Base-by-base conservation (phyloP, 768 basidiomycete species). In the Holtermanniella nyarrowii region DNA sequence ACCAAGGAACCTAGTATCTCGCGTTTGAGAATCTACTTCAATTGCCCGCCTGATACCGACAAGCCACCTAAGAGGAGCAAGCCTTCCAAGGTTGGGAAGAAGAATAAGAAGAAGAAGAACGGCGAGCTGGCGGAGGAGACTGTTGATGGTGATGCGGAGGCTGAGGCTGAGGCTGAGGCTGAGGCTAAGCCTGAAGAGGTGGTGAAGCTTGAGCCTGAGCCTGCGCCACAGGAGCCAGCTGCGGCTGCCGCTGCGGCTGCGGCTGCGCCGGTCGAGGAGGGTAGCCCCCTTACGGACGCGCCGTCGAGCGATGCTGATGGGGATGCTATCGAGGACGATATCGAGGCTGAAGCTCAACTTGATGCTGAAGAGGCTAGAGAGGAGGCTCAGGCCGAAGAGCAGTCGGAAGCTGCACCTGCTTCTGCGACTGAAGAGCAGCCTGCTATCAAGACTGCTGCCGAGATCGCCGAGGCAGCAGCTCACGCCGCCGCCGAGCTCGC, bases 1-100 rank as follows among this genome's bases (percentile, higher is more conserved):
- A 49, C 46, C 53, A 72, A 69, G 50, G 69, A 3, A 61, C 58
- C 23, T 61, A 73, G 58, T 72, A 71, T 50, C 31, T 37, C 31
- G 31, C 65, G 74, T 11, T 67, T 75, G 37, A 55, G 74, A 11
- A 74, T 76, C 42, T 74, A 76, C 65, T 74, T 76, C 54, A 69
- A 73, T 22, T 71, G 69, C 23, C 74, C 73, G 4, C 62, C 70
- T 16, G 61, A 69, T 24, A 55, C 63, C 20, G 69, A 68, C 53
- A 55, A 63, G 7, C 60, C 64, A 21, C 63, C 66, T 2, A 41
- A 42, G 50, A 39, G 5, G 27, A 16, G 7, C 5, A 22, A 22
- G 18, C 14, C 4, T 26, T 7, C 23, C 23, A 18, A 21, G 12
- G 48, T 5, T 13, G 42, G 52, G 48, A 61, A 61, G 50, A 55